phyloP scores from a whole-genome alignment of 2,329 filamentous ascomycete genomes.

The Penicillium brevicompactum region DNA sequence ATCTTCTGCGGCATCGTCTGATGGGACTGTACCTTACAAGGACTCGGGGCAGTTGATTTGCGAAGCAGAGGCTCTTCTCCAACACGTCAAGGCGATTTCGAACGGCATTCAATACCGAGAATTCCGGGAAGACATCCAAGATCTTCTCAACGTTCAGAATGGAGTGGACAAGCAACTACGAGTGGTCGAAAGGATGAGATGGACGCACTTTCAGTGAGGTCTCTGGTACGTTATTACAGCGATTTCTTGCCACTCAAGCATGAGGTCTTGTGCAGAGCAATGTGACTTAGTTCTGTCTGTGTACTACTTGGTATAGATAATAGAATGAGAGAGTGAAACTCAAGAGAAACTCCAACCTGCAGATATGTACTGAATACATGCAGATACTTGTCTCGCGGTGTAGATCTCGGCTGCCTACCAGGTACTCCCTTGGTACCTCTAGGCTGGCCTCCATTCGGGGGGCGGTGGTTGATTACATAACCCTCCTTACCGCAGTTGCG shows the following conservation, averaged over 20 bases:
- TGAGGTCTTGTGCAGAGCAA: too few species aligned
- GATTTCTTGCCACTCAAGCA: too few species aligned
- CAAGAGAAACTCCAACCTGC: neutral
- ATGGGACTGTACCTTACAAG: conserved; percentile 81
- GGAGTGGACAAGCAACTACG: conserved; percentile 76
- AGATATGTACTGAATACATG: too few species aligned
- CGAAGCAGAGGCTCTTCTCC: conserved; percentile 81
- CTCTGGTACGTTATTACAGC: too few species aligned
- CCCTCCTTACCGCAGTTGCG: conserved; percentile 12
- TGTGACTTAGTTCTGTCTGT: too few species aligned
- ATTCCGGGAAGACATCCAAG: conserved; percentile 84
- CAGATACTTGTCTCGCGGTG: too few species aligned
- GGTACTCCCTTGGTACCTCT: too few species aligned
- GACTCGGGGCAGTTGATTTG: conserved; percentile 89
- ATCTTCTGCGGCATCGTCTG: conserved; percentile 64
- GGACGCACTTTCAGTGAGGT: conserved; percentile 76
- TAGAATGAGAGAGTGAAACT: neutral
- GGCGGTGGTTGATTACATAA: conserved; percentile 6
- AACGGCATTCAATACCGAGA: conserved; percentile 76
- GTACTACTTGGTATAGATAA: neutral
- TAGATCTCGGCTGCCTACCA: too few species aligned
- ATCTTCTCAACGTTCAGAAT: conserved; percentile 77
- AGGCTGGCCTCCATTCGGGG: too few species aligned
- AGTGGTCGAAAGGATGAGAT: conserved; percentile 80
- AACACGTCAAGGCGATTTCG: conserved; percentile 67